Evolutionary conservation across 495 filamentous ascomycete genomes (phyloP).

Genomic region (Gamarada debralockiae): DNA sequence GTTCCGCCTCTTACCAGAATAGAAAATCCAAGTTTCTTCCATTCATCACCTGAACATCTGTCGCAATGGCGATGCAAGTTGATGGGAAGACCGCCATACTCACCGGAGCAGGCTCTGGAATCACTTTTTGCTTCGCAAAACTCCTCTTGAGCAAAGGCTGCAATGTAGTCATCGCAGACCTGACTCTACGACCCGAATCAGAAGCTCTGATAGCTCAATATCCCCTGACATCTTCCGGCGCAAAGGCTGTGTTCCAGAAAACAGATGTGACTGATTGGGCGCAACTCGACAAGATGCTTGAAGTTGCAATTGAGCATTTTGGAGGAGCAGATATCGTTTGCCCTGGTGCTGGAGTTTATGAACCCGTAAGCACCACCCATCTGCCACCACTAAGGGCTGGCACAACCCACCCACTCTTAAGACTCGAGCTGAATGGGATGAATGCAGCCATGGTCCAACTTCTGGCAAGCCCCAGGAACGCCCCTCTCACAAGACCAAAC

Average conservation of each 20-base stretch:
- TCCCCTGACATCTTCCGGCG: conserved; percentile 32
- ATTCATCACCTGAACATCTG: too few relatives aligned
- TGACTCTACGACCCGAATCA: conserved; percentile 59
- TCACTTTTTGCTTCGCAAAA: conserved; percentile 66
- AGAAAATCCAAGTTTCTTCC: too few relatives aligned
- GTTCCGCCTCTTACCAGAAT: too few relatives aligned
- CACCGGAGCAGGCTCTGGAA: conserved; percentile 71
- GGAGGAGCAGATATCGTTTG: conserved; percentile 62
- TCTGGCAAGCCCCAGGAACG: conserved; percentile 19
- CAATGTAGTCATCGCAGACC: conserved; percentile 64
- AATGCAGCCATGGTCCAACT: conserved; percentile 20
- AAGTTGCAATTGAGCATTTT: conserved; percentile 52
- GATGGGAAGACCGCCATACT: conserved; percentile 59
- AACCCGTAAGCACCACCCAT: conserved; percentile 35
- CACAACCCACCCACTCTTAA: too few relatives aligned
- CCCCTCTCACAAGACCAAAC: conserved; percentile 43
- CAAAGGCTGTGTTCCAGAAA: conserved; percentile 55
- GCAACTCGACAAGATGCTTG: conserved; percentile 56
- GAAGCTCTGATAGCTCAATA: conserved; percentile 40
- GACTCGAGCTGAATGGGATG: too few relatives aligned
- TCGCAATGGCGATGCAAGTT: conserved; percentile 19
- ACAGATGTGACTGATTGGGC: conserved; percentile 61
- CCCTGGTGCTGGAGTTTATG: conserved; percentile 64
- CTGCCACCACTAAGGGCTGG: too few relatives aligned
- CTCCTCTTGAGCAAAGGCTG: conserved; percentile 53